Percentiles rank a stretch among this genome's conserved stretches.
phyloP scores from a whole-genome alignment of 1,284 basidiomycete genomes.

The Coniophora puteana region DNA sequence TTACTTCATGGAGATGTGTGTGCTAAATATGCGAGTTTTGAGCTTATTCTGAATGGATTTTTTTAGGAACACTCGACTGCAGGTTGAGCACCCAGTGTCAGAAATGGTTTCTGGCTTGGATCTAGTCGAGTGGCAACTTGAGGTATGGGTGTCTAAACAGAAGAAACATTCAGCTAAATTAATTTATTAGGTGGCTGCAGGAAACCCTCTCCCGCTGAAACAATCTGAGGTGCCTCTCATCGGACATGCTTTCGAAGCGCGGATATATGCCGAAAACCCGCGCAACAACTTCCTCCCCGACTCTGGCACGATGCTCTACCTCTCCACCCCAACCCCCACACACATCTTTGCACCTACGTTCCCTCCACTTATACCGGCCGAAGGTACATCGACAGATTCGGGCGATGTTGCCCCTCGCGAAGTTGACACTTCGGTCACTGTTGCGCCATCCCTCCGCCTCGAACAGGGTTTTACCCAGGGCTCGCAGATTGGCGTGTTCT shows the following conservation, averaged over 20 bases:
- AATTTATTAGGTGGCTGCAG: slow-evolving; percentile 68
- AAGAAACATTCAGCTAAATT: no score
- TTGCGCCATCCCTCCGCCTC: slow-evolving; percentile 72
- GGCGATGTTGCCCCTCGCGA: slow-evolving; percentile 30
- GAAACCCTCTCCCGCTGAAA: slow-evolving; percentile 76
- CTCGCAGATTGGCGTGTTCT: slow-evolving; percentile 88
- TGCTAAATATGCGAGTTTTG: slow-evolving; percentile 3
- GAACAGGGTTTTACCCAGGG: slow-evolving; percentile 89
- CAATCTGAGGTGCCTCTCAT: slow-evolving; percentile 81
- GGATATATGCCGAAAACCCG: slow-evolving; percentile 98
- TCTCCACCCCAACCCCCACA: slow-evolving; percentile 72
- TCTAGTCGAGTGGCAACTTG: slow-evolving; percentile 92
- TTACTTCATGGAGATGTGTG: slow-evolving; percentile 93
- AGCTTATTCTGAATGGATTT: slow-evolving; percentile 4
- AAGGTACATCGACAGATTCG: slow-evolving; percentile 15
- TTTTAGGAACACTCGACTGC: slow-evolving; percentile 84
- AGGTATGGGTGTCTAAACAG: slow-evolving; percentile 43
- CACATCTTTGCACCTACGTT: slow-evolving; percentile 55
- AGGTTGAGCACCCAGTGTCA: slow-evolving; percentile 94
- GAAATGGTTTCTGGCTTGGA: slow-evolving; percentile 94
- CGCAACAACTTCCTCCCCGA: slow-evolving; percentile 91
- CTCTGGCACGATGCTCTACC: slow-evolving; percentile 78
- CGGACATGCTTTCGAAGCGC: slow-evolving; percentile 92
- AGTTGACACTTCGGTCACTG: slow-evolving; percentile 35
- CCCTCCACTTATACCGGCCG: slow-evolving; percentile 23